Base-by-base conservation (phyloP, 2,329 filamentous ascomycete species). In the Pyrenochaeta sp. region DNA sequence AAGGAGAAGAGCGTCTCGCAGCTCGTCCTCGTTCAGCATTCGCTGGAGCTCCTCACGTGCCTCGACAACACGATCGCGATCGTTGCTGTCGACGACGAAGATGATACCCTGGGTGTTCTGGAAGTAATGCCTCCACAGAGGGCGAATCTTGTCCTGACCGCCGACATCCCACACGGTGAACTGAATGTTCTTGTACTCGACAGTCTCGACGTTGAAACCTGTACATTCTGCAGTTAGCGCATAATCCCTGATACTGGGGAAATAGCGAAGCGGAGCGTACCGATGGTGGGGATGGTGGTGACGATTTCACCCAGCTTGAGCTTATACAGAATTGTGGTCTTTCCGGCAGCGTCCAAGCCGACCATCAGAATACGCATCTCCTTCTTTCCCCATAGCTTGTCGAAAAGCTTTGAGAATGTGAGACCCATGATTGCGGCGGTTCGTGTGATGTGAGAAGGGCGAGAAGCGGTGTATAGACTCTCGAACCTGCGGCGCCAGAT, bases 161-260 rank as follows among this genome's bases (percentile, higher is more conserved):
- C 94, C 94, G 56, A 98, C 94, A 82, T 98, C 94, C 94, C 94
- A 98, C 61, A 98, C 94, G 72, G 96, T 98, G 84, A 98, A 98
- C 81, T 97, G 96, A 80, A 97, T 93, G 78, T 98, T 98, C 86
- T 97, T 97, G 84, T 97, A 97, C 66, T 93, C 96, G 71, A 98
- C 93, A 4, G 92, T 96, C 84, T 98, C 94, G 78, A 98, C 95
- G 85, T 98, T 98, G 86, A 98, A 98, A 68, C 94, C 81, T 81
- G 67, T 44, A 36, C 7, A 18, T 20, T 49, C 47, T 35, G 18
- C 45, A 48, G 64, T 75, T 60, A 75, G 71, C 66, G 60, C 58
- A 45, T 50, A 47, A 33, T 41, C 39, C 31, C 18, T 31, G 35
- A 36, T 23, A 40, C 45, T 40, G 49, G 37, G n/a, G 42, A 45